Base-by-base conservation (phyloP, 176 grass and related monocot genomes). In the Rhynchospora breviuscula region DNA sequence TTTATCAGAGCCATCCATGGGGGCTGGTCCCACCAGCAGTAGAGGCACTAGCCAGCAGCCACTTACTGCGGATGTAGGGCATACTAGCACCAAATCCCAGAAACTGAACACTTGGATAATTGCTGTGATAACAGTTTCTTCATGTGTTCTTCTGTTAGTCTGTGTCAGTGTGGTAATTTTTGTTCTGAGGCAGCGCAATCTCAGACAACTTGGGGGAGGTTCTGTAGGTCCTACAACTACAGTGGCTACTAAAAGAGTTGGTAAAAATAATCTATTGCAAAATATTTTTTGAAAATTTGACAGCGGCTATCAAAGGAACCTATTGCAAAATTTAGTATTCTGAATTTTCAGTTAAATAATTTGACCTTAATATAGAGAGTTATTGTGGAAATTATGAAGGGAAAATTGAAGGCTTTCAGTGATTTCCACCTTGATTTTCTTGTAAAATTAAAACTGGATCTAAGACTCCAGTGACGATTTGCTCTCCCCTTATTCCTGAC, bases 51-150 rank as follows among this genome's bases (percentile, higher is more conserved):
- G 48, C n/a, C 54, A 84, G 22, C 56, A 87, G 85, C 96, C 93
- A 77, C 87, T 93, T 40, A 90, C 89, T 17, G 96, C 93, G 40
- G 57, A 86, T 81, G 77, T 95, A 17, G 67, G 44, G 45, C 14
- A 48, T 65, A 52, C 85, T 23, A 62, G 1, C 18, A 59, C 62
- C 62, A 93, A 87, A 86, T 85, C 81, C 43, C 89, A 86, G 31
- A 98, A 95, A 87, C 48, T 88, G 84, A 88, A 95, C 84, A 79
- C 80, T 84, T 89, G 91, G 91, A 89, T 95, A 80, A 86, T 98
- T 17, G 88, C 80, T 58, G 80, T 95, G 67, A 88, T 91, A 59
- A 49, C 64, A 80, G 87, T 83, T 59, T 94, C 92, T 81, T 98
- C 95, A 81, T 51, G 88, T 19, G 48, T 64, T 52, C 86, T 98